phyloP scores from a whole-genome alignment of 2,329 filamentous ascomycete species.

The Trichoderma koningiopsis region DNA sequence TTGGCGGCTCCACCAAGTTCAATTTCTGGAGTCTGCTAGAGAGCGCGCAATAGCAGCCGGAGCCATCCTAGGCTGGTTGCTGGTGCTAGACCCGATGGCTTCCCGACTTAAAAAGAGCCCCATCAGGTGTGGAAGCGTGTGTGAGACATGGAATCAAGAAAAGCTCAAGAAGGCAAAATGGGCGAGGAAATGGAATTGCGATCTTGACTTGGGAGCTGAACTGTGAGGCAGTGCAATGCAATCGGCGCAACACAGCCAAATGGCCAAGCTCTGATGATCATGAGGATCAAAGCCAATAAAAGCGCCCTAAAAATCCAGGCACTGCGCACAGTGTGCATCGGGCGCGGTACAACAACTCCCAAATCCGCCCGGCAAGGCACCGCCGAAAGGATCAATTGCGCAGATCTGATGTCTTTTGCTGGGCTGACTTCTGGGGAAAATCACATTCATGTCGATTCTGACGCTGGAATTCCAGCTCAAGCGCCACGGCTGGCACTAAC shows the following conservation, averaged over 20 bases:
- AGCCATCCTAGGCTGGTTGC: neutral
- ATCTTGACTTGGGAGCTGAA: neutral
- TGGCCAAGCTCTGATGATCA: neutral
- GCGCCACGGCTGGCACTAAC: neutral
- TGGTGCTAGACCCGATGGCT: neutral
- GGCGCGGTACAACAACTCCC: neutral
- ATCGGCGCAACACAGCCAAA: constrained; percentile 15
- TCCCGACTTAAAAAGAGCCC: neutral
- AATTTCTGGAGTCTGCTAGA: neutral
- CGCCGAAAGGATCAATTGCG: neutral
- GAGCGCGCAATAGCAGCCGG: neutral
- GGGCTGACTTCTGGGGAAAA: constrained; percentile 1
- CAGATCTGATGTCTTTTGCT: constrained; percentile 23
- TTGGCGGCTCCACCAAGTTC: neutral
- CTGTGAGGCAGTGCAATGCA: constrained; percentile 4
- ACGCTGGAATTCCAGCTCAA: neutral
- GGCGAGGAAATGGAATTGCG: no score
- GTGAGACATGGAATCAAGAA: neutral
- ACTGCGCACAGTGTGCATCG: neutral
- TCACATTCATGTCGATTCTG: neutral
- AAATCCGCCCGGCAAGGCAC: constrained; percentile 12
- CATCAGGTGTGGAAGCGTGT: neutral
- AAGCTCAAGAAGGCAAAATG: neutral
- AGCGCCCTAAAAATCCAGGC: neutral
- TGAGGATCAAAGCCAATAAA: neutral